phyloP scores from a whole-genome alignment of 2,329 filamentous ascomycete genomes.

The Cucurbitaria berberidis region DNA sequence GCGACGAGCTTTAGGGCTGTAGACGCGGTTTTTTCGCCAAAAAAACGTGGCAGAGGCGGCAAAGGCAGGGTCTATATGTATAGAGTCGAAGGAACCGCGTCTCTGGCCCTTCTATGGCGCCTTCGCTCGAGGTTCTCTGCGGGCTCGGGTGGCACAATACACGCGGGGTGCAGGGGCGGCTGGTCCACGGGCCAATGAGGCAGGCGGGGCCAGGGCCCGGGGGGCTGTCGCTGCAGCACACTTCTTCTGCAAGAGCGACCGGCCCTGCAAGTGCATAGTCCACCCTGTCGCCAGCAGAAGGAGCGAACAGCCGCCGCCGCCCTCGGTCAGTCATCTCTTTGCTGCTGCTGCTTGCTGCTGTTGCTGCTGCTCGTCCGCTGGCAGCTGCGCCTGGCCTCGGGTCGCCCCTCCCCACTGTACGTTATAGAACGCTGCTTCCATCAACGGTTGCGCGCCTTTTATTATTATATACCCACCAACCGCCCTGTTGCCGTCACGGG shows the following conservation, averaged over 20 bases:
- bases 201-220: slow-evolving; percentile 11
- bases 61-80: slow-evolving; percentile 33
- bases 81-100: slow-evolving; percentile 34
- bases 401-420: slow-evolving; percentile 38
- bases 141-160: slow-evolving; percentile 25
- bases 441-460: slow-evolving; percentile 30
- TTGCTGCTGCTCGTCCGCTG: slow-evolving; percentile 35
- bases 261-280: too few species aligned
- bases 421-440: slow-evolving; percentile 24
- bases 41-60: slow-evolving; percentile 39
- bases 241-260: too few species aligned
- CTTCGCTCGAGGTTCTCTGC: slow-evolving; percentile 24
- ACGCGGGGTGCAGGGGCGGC: slow-evolving; percentile 29
- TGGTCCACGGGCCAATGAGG: slow-evolving; percentile 20
- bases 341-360: too few species aligned
- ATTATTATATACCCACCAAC: too few species aligned
- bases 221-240: too few species aligned
- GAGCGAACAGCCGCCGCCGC: slow-evolving; percentile 43
- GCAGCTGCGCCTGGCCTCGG: slow-evolving; percentile 34
- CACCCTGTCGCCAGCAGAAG: slow-evolving; percentile 27
- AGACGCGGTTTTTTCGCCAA: slow-evolving; percentile 40
- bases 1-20: slow-evolving; percentile 34
- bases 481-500: slow-evolving; percentile 38
- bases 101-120: slow-evolving; percentile 27
- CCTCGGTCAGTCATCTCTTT: too few species aligned